phyloP scores from a whole-genome alignment of 192 early-diverging fungal genomes.

The Thoreauomyces humboldtii region DNA sequence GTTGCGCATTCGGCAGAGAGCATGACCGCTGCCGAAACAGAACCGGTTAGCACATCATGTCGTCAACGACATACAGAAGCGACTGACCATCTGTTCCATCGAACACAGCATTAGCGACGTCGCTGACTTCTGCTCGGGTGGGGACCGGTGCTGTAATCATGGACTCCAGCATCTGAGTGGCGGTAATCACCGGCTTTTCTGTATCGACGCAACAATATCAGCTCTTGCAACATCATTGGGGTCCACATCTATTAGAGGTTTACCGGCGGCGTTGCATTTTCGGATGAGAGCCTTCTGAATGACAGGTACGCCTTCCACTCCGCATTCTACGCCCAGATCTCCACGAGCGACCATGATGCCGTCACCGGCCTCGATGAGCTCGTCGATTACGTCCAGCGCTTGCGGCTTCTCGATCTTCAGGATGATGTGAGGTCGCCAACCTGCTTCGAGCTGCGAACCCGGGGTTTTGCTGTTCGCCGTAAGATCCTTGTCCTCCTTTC shows the following conservation, averaged over 20 bases:
- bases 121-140: constrained; percentile 57
- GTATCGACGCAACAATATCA: constrained; percentile 5
- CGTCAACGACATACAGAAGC: background rate
- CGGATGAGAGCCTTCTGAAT: constrained; percentile 57
- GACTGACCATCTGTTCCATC: constrained; percentile 40
- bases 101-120: constrained; percentile 60
- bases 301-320: constrained; percentile 50
- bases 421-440: constrained; percentile 55
- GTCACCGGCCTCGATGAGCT: constrained; percentile 47
- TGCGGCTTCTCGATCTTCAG: constrained; percentile 60
- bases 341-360: constrained; percentile 63
- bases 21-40: constrained; percentile 52
- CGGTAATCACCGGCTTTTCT: constrained; percentile 56
- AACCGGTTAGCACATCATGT: too few species aligned
- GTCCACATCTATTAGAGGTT: background rate
- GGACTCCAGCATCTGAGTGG: constrained; percentile 59
- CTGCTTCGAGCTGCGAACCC: background rate
- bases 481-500: constrained; percentile 29
- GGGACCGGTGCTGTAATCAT: constrained; percentile 55
- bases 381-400: constrained; percentile 53
- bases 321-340: constrained; percentile 56
- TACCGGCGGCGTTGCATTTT: constrained; percentile 49
- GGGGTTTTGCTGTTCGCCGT: constrained; percentile 29
- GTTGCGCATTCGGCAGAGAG: constrained; percentile 51
- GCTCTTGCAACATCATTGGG: background rate